Evolutionary conservation across 1,139 yeast species (phyloP).

Genomic region (Tardiomyces blankii): DNA sequence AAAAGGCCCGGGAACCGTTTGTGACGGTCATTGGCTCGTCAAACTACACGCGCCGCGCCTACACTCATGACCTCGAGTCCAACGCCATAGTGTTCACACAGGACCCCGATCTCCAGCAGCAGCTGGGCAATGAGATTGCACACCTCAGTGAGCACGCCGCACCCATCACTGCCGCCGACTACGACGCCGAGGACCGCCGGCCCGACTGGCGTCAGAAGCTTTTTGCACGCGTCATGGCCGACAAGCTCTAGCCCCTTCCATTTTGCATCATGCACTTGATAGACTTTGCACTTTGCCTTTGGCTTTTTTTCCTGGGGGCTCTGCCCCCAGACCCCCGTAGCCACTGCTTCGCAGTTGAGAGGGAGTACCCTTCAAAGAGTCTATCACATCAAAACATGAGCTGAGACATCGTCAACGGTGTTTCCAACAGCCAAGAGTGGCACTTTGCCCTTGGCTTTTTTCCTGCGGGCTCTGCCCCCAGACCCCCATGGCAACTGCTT

Average conservation of each 20-base stretch:
- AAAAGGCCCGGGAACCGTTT: conserved; percentile 37
- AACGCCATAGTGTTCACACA: conserved; percentile 71
- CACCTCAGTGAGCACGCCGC: conserved; percentile 45
- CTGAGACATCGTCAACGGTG: no score
- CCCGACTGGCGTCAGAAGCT: conserved; percentile 51
- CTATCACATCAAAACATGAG: no score
- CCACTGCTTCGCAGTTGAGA: no score
- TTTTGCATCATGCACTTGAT: neutral
- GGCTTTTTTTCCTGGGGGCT: no score
- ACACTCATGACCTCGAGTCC: conserved; percentile 76
- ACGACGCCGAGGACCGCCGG: conserved; percentile 48
- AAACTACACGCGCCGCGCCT: conserved; percentile 85
- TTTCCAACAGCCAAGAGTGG: no score
- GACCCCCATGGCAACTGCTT: no score
- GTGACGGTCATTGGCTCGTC: conserved; percentile 85
- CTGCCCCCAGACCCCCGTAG: no score
- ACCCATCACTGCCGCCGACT: conserved; percentile 45
- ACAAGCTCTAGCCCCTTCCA: conserved; percentile 36
- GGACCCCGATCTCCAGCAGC: conserved; percentile 44
- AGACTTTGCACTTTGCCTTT: neutral
- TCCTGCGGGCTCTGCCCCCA: no score
- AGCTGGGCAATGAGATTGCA: conserved; percentile 53
- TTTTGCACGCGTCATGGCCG: conserved; percentile 37
- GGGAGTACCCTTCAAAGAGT: no score
- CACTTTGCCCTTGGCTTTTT: no score